Base-by-base conservation (phyloP, 2,329 filamentous ascomycete genomes). In the Gnomoniopsis sp. region DNA sequence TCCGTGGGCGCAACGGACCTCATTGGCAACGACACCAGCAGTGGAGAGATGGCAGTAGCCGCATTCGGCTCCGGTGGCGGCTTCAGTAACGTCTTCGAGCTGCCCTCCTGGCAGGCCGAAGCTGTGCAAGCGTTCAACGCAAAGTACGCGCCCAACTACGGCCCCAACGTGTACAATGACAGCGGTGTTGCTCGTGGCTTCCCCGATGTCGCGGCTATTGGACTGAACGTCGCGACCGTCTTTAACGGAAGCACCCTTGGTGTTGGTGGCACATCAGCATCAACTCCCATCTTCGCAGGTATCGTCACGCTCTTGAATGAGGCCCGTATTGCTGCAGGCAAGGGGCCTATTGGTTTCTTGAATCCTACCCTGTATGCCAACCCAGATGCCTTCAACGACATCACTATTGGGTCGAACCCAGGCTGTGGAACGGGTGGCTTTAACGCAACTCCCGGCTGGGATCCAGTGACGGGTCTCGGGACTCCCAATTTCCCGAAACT, bases 121-220 rank as follows among this genome's bases (percentile, higher is more conserved):
- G 71, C 67, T 8, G 76, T 78, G 0, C 61, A 61, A 1, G 48
- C 55, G 3, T 81, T 80, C 61, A 69, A 79, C 21, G 46, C 23
- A 11, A 65, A 71, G 30, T 57, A 55, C 30, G 67, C 83, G 71
- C 70, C 72, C 66, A 62, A 65, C 50, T 73, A 77, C 17, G 76
- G 87, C 65, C 58, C 72, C 0, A 65, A 70, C 0, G 73, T 72
- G 57, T 80, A 77, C 68, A 78, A 80, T 66, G 66, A 69, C 1
- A 69, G 68, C 0, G 75, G 75, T 10, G 30, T n/a, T 12, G 43
- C 41, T 3, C 73, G 78, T n/a, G 78, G 70, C 0, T 76, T 78
- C 53, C 79, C 78, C 1, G 78, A 81, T 58, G 75, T 87, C 26
- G 72, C 83, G 0, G 81, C 82, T 8, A 84, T 88, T 68, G 83